These are phyloP conservation scores for Arbutus unedo DNA, from an alignment of 148 eudicot species.

Conservation along the genomic window DNA sequence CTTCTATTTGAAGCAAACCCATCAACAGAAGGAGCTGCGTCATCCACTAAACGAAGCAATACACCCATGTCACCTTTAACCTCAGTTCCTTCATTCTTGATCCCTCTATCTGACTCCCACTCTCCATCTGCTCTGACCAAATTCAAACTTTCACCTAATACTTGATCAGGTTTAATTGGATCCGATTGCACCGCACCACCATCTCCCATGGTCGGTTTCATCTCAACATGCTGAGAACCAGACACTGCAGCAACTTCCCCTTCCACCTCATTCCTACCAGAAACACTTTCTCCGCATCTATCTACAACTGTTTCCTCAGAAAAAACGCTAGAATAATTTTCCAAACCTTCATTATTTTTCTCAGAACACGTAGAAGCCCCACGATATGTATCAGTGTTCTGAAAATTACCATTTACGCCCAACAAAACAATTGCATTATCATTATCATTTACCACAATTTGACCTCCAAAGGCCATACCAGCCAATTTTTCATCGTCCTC, in stretches of 20 bases:
- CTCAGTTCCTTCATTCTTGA: not conserved
- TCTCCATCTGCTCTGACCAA: not conserved
- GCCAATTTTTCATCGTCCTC: not conserved
- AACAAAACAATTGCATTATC: conserved; percentile 11
- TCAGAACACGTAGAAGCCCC: not conserved
- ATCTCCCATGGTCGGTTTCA: not conserved
- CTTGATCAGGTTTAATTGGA: not conserved
- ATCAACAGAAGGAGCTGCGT: not conserved
- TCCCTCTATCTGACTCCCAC: not conserved
- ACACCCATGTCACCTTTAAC: too few relatives aligned
- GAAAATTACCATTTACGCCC: conserved; percentile 8
- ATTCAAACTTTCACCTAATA: not conserved
- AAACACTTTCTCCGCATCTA: not conserved
- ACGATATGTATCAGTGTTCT: not conserved
- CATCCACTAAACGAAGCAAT: too few relatives aligned
- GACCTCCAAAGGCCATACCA: not conserved
- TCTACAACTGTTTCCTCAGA: not conserved
- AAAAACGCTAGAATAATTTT: not conserved
- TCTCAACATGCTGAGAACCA: not conserved
- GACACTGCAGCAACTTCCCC: not conserved
- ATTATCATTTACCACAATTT: not conserved
- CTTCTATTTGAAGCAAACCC: conserved; percentile 10
- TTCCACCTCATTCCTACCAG: not conserved
- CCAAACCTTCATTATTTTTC: not conserved
- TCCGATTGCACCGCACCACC: not conserved